Evolutionary conservation across 2,329 filamentous ascomycete species (phyloP), one percentile per base, ranked within the genome.

Genomic region (Xylariaceae sp.): DNA sequence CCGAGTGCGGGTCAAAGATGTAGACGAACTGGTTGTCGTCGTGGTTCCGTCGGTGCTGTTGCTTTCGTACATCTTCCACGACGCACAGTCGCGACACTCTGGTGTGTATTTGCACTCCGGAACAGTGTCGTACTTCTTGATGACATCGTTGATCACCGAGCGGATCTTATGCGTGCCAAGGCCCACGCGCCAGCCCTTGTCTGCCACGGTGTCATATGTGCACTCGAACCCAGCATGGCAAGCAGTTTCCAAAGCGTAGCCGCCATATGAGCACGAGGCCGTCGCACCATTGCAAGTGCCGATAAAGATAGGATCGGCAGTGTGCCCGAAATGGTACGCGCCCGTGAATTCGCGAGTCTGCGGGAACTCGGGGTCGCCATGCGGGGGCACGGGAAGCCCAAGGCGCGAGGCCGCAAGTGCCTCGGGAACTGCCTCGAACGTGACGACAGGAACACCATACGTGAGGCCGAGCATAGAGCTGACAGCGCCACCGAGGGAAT

Each of bases 1-100:
- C 31, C 88, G 74, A 1, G 83, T 88, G 36, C 74, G 64, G 3
- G 78, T 84, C 30, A 74, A 78, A 2, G 72, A 71, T 1, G 74
- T 72, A 1, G 74, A 75, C 1, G 73, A 71, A 3, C 68, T 70
- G 2, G 70, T 69, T 3, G 67, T 70, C 2, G 77, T 70, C 1
- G 79, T 79, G 0, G 83, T 85, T 0, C 81, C 88, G 1, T 89
- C 83, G 2, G 85, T 92, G 19, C 85, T 85, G 59, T 96, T 96
- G 60, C 88, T 94, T 62, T 89, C 83, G 57, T 87, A 94, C 70
- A 88, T 94, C 56, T 95, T 94, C 92, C 92, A 97, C 40, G 83
- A 81, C 41, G 78, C 86, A 56, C 90, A 97, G 60, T 98, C 92
- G 28, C 85, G 79, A 59, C 92, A 97, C 36, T 88, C 82, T 15